Evolutionary conservation across 129 eudicot genomes (phyloP).

Genomic region (sunflower (Helianthus annuus)): HanXRQr2.0-SUNRISE NC_035441.2:104522251-104522750

Average conservation of each 20-base stretch:
- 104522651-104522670: not conserved
- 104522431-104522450: slow-evolving; percentile 1
- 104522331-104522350: not conserved
- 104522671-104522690: not conserved
- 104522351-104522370: not conserved
- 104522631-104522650: not conserved
- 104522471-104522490: not conserved
- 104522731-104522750: slow-evolving; percentile 35
- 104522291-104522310: too few relatives aligned
- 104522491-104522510: not conserved
- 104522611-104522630: too few relatives aligned
- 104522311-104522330: not conserved
- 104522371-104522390: slow-evolving; percentile 1
- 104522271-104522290: too few relatives aligned
- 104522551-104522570: not conserved
- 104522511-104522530: not conserved
- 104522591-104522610: too few relatives aligned
- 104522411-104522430: not conserved
- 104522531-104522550: not conserved
- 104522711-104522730: slow-evolving; percentile 34
- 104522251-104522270: too few relatives aligned
- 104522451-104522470: slow-evolving; percentile 4
- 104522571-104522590: too few relatives aligned
- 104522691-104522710: slow-evolving; percentile 16
- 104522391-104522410: not conserved